phyloP scores from a whole-genome alignment of 306 rosid species.

The Trifolium pratense region DNA sequence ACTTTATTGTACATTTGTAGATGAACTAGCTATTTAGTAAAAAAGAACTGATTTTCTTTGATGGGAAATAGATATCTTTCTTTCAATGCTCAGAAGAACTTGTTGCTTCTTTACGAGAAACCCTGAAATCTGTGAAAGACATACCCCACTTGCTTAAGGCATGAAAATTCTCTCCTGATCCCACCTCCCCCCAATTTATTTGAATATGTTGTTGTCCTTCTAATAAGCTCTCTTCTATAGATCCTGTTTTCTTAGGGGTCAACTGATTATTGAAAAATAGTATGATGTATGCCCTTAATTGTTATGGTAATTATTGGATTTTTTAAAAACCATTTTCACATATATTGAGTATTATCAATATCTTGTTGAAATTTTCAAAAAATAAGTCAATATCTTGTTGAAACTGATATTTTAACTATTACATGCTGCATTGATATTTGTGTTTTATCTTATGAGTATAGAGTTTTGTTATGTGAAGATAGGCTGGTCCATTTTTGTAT shows the following conservation, averaged over 20 bases:
- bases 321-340: constrained; percentile 13
- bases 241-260: constrained; percentile 22
- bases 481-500: constrained; percentile 31
- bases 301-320: constrained; percentile 1
- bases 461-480: constrained; percentile 31
- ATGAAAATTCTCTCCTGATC: constrained; percentile 27
- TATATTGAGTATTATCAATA: constrained; percentile 21
- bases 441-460: background rate
- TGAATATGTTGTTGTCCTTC: constrained; percentile 22
- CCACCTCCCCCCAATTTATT: background rate
- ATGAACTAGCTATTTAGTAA: constrained; percentile 25
- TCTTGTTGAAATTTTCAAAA: constrained; percentile 9
- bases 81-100: constrained; percentile 81
- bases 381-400: constrained; percentile 8
- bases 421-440: constrained; percentile 13
- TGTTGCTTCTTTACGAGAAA: constrained; percentile 69
- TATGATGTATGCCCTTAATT: constrained; percentile 23
- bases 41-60: constrained; percentile 50
- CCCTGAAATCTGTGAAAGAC: constrained; percentile 90
- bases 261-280: constrained; percentile 22
- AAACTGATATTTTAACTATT: constrained; percentile 30
- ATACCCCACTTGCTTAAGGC: constrained; percentile 89
- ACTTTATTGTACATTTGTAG: constrained; percentile 31
- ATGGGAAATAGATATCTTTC: constrained; percentile 79
- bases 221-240: constrained; percentile 39